Percentiles rank a stretch among this genome's conserved stretches.
Evolutionary conservation across 2,329 filamentous ascomycete species (phyloP).

Genomic region (Ophiostoma australiae): DNA sequence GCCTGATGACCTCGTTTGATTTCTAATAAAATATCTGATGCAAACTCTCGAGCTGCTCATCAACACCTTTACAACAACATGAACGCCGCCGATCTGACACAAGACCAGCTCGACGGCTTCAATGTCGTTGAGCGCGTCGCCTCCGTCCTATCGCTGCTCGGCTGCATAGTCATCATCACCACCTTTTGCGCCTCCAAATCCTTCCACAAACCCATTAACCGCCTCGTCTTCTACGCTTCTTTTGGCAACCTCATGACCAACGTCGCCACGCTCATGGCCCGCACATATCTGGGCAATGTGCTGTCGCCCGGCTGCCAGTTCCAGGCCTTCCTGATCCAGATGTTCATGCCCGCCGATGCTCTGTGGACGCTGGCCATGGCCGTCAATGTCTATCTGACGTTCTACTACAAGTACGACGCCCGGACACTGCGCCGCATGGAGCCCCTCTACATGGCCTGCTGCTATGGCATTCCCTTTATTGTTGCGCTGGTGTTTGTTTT

Average conservation of each 20-base stretch:
- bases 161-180: conserved; percentile 64
- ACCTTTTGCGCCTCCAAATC: conserved; percentile 64
- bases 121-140: conserved; percentile 61
- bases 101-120: conserved; percentile 49
- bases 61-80: conserved; percentile 20
- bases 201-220: conserved; percentile 83
- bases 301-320: conserved; percentile 59
- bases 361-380: conserved; percentile 79
- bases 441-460: conserved; percentile 61
- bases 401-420: conserved; percentile 68
- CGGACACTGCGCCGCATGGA: conserved; percentile 62
- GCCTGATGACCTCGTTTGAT: not conserved
- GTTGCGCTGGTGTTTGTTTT: conserved; percentile 65
- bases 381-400: conserved; percentile 75
- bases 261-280: conserved; percentile 68
- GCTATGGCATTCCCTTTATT: conserved; percentile 69
- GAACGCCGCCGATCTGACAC: conserved; percentile 22
- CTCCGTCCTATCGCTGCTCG: conserved; percentile 66
- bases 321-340: conserved; percentile 76
- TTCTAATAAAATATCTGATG: too few species aligned
- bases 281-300: conserved; percentile 49
- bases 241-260: conserved; percentile 77
- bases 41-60: not conserved
- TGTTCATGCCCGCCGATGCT: conserved; percentile 75
- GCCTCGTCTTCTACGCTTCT: conserved; percentile 76